Base-by-base conservation (phyloP, 169 alveolate species). In the Condylostoma magnum region DNA sequence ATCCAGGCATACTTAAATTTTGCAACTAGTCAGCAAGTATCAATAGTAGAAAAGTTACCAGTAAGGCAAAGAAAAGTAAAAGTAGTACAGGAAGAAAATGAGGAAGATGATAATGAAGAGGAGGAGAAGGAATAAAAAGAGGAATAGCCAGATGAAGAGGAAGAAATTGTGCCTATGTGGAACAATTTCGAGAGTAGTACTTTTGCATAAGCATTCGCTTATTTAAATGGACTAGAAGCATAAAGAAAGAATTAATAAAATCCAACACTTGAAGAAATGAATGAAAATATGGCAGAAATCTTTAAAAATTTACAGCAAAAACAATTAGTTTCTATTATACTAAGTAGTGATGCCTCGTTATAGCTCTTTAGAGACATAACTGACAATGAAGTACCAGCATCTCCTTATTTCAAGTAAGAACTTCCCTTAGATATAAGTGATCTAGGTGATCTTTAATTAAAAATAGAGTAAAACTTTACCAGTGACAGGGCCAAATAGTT, bases 21-120 rank as follows among this genome's bases (percentile, higher is more conserved):
- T 15, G 60, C 37, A n/a, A 51, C 44, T 10, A 51, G 44, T 51
- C 12, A 15, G 56, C 43, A 60, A 36, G 71, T n/a, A 1, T 34
- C 27, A 18, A 37, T 38, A 41, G 43, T 60, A 2, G 71, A 33
- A 41, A 28, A 10, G 18, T 8, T 60, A 18, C 71, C 71, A 2
- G 71, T 60, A 15, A 33, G 56, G n/a, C 18, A 41, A 41, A 15
- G 71, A n/a, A 22, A 10, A n/a, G 27, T n/a, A 38, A 15, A 15
- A 18, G 33, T 15, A n/a, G 18, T 18, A 37, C 56, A 12, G 18
- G 37, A 60, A 41, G 57, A 60, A 18, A 25, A 41, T 6, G 58
- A 60, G 20, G 71, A 60, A 22, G n/a, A 33, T 38, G 57, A 41
- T 34, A 55, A 60, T n/a, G 71, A 60, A 12, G 71, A 60, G 37